Evolutionary conservation across 1,139 yeast species (phyloP), one percentile per base, ranked within the genome.

Genomic region (Suhomyces taliae): DNA sequence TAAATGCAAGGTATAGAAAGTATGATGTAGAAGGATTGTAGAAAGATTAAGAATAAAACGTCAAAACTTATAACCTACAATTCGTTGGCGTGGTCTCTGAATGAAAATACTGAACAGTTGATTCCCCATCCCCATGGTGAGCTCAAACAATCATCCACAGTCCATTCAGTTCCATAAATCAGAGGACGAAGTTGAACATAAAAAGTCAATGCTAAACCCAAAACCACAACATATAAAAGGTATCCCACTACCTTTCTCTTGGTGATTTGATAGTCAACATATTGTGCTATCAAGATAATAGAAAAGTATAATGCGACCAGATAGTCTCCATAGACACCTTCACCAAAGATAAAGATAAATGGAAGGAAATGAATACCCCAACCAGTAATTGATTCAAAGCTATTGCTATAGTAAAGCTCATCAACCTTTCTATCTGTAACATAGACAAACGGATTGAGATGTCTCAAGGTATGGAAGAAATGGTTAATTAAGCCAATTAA

Each of bases 291-390:
- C 34, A 66, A 53, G 47, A 74, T 54, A n/a, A 72, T 64, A 24
- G 64, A 53, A 49, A 74, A 72, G 50, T 63, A 69, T 27, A 72
- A 58, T 12, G 74, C 60, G 11, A 70, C 66, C 50, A 72, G 60
- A 55, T 75, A 75, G 53, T 74, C 78, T 49, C 72, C 78, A 40
- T 67, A 56, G 48, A 67, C 70, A 39, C 71, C 53, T 44, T 69
- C 69, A 45, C 76, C 57, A 11, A 56, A 43, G 66, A 71, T 60
- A 44, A 49, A 47, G 53, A 68, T 66, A 52, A 57, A 70, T 7
- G 79, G 79, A 11, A 61, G 47, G 47, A 62, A 74, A 48, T 73
- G 69, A n/a, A 72, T 37, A 2, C 52, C 38, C 70, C 72, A 75
- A 0, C 78, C 79, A 4, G 64, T 37, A 14, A 65, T 48, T 15